A percentile compares a stretch with the other conserved stretches of the same genome.
phyloP scores from a whole-genome alignment of 2,329 filamentous ascomycete species.

The Cladorrhinum sp. region DNA sequence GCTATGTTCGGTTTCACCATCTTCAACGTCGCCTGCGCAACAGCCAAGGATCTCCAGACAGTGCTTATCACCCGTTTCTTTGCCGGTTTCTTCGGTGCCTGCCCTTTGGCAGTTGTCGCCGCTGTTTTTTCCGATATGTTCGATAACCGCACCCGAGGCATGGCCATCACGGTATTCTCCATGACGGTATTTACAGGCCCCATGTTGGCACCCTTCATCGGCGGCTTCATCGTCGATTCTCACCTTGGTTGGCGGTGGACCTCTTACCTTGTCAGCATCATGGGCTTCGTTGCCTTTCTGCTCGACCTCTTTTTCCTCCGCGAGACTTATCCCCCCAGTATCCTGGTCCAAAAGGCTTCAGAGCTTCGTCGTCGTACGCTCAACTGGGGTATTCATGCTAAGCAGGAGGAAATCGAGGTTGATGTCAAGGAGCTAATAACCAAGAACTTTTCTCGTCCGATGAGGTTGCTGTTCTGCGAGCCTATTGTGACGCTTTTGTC shows the following conservation, averaged over 20 bases:
- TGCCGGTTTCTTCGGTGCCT: slow-evolving; percentile 67
- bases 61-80: slow-evolving; percentile 73
- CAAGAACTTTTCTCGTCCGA: slow-evolving; percentile 65
- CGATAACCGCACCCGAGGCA: slow-evolving; percentile 58
- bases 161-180: slow-evolving; percentile 56
- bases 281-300: slow-evolving; percentile 59
- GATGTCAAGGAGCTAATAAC: slow-evolving; percentile 60
- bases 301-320: slow-evolving; percentile 61
- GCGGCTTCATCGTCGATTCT: slow-evolving; percentile 62
- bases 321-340: slow-evolving; percentile 68
- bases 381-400: slow-evolving; percentile 70
- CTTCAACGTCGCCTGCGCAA: slow-evolving; percentile 63
- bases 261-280: slow-evolving; percentile 60
- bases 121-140: slow-evolving; percentile 73
- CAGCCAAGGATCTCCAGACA: slow-evolving; percentile 65
- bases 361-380: slow-evolving; percentile 61
- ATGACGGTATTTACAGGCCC: slow-evolving; percentile 66
- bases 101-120: slow-evolving; percentile 64
- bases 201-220: slow-evolving; percentile 64
- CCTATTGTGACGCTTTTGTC: slow-evolving; percentile 67
- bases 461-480: slow-evolving; percentile 64
- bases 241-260: slow-evolving; percentile 72
- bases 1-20: slow-evolving; percentile 68
- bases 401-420: slow-evolving; percentile 68
- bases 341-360: slow-evolving; percentile 59